These are phyloP conservation scores for Penicillium alfredii DNA, from an alignment of 495 filamentous ascomycete genomes.

Conservation along the genomic window DNA sequence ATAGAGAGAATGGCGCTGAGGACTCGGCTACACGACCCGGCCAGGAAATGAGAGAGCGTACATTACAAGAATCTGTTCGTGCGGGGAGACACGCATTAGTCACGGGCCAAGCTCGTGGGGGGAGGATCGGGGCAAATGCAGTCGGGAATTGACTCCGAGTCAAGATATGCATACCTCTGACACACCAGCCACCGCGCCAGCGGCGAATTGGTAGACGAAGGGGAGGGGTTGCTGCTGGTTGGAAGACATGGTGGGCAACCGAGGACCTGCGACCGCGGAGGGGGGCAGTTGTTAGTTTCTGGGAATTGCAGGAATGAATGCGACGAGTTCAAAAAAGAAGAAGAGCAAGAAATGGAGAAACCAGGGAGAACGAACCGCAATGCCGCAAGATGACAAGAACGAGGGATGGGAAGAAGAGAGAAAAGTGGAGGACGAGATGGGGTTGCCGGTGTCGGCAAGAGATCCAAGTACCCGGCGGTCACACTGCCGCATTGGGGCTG, in stretches of 20 bases:
- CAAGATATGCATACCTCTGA: slow-evolving; percentile 61
- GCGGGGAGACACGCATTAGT: slow-evolving; percentile 27
- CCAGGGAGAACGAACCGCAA: slow-evolving; percentile 1
- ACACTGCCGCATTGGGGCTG: too few relatives aligned
- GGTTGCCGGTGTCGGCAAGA: slow-evolving; percentile 21
- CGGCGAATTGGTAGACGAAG: slow-evolving; percentile 80
- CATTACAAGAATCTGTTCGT: slow-evolving; percentile 76
- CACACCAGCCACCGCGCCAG: slow-evolving; percentile 86
- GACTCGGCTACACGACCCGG: background rate
- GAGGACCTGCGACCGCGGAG: slow-evolving; percentile 4
- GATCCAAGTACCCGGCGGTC: too few relatives aligned
- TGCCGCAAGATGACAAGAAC: too few relatives aligned
- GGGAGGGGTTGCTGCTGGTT: slow-evolving; percentile 58
- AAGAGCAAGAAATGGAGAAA: background rate
- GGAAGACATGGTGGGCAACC: slow-evolving; percentile 51
- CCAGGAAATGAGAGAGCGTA: slow-evolving; percentile 34
- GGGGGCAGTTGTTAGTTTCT: background rate
- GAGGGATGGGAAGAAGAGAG: slow-evolving; percentile 12
- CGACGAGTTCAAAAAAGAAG: background rate
- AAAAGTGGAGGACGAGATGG: slow-evolving; percentile 9
- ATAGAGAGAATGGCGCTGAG: background rate
- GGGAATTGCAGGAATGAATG: slow-evolving; percentile 2
- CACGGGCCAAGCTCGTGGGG: slow-evolving; percentile 5
- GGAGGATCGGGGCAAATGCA: background rate
- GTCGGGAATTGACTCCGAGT: background rate